phyloP scores from a whole-genome alignment of 306 rosid species.

The Quercus wislizeni region DNA sequence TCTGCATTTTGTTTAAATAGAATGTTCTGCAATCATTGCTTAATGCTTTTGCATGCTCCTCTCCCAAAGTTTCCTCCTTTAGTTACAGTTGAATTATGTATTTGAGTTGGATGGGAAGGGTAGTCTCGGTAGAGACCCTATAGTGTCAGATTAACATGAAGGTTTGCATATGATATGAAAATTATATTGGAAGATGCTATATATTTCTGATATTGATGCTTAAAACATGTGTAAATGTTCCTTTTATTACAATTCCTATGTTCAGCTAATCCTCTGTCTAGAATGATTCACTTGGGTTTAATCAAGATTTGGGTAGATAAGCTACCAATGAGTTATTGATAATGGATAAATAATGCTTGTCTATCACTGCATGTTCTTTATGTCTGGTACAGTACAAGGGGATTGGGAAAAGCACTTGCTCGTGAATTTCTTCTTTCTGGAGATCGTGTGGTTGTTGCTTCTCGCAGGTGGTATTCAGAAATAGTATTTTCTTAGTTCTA shows the following conservation, averaged over 20 bases:
- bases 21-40: background rate
- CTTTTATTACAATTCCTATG: background rate
- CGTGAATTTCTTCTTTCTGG: slow-evolving; percentile 93
- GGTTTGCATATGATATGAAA: background rate
- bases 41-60: background rate
- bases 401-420: slow-evolving; percentile 94
- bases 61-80: background rate
- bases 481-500: slow-evolving; percentile 7
- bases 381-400: slow-evolving; percentile 75
- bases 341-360: background rate
- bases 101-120: too few species aligned
- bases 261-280: background rate
- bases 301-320: background rate
- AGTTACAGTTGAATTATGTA: background rate
- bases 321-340: background rate
- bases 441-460: slow-evolving; percentile 79
- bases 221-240: background rate
- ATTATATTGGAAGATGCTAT: background rate
- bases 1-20: background rate
- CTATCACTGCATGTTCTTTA: slow-evolving; percentile 18
- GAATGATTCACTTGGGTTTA: background rate
- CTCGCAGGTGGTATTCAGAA: slow-evolving; percentile 73
- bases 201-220: background rate
- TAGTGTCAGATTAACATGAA: background rate
- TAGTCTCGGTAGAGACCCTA: background rate